Evolutionary conservation across 2,329 filamentous ascomycete species (phyloP), one percentile per base, ranked within the genome.

Genomic region (Colletotrichum graminicola): DNA sequence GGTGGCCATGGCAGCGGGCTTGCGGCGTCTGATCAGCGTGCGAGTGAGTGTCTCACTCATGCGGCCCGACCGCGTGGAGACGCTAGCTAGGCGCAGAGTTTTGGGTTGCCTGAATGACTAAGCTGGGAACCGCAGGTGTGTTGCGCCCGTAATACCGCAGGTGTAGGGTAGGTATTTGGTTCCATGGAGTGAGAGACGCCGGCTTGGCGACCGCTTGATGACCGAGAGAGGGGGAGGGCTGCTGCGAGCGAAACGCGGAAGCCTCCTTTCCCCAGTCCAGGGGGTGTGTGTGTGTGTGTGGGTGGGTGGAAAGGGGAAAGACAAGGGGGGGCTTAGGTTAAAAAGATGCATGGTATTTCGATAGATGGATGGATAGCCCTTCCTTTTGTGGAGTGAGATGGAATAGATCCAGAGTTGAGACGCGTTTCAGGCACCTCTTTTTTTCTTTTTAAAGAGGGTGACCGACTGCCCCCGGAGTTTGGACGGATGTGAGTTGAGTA

Each of bases 1-100:
- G 55, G 52, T 23, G 52, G 52, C 34, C 32, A 21, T 8, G 16
- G 36, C 55, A 43, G 36, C 34, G 39, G 55, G 55, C 32, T 34
- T 62, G 60, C 60, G 47, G 60, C 60, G 60, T 62, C 60, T 62
- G 60, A 62, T 62, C 60, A 54, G 36, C 60, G 60, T 52, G 60
- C 18, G 43, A 14, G 32, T 23, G 60, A 29, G 23, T 26, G 47
- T 62, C 52, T 55, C 52, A 21, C 36, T 23, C 32, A 55, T 55
- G 52, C 52, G 52, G 52, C 16, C 52, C 32, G 52, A 34, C 52
- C 32, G 52, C 32, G 4, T 8, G 3, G 34, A 29, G 55, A 29
- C 55, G 29, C 29, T 29, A 29, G 32, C n/a, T 23, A 21, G 34
- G 29, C 5, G 54, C 32, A 56, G 8, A 34, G 34, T 34, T 7